Percentiles rank a stretch among this genome's conserved stretches.
Evolutionary conservation across 805 yeast species (phyloP).

Genomic region (Sugiyamaella marilandica): DNA sequence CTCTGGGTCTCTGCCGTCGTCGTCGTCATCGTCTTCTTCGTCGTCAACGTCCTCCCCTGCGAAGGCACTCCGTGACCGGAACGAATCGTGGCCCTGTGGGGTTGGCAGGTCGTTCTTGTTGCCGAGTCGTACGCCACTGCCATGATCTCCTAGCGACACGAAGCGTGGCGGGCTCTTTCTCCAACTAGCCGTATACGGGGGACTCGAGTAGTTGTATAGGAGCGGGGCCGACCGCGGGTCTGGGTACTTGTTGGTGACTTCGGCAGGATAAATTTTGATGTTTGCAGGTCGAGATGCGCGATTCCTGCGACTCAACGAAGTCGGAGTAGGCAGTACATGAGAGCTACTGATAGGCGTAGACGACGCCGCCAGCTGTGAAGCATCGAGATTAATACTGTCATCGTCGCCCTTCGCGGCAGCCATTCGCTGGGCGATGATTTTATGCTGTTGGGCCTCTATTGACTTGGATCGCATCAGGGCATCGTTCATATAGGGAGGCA

Average conservation of each 20-base stretch:
- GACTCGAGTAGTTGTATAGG: slow-evolving; percentile 7
- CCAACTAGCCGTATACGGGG: slow-evolving; percentile 5
- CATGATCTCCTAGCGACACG: slow-evolving; percentile 1
- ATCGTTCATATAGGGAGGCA: slow-evolving; percentile 26
- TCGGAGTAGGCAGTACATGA: slow-evolving; percentile 3
- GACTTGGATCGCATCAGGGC: slow-evolving; percentile 24
- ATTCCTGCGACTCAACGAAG: slow-evolving; percentile 6
- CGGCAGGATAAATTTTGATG: slow-evolving; percentile 9
- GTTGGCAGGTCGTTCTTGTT: slow-evolving; percentile 5
- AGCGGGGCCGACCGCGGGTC: slow-evolving; percentile 12
- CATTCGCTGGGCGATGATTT: slow-evolving; percentile 25
- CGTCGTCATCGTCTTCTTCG: slow-evolving; percentile 19
- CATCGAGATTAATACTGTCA: not conserved
- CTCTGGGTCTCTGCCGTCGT: slow-evolving; percentile 23
- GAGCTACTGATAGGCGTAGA: not conserved
- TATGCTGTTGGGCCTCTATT: slow-evolving; percentile 28
- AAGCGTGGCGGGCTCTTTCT: slow-evolving; percentile 5
- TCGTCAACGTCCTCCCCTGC: slow-evolving; percentile 13
- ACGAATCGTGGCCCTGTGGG: slow-evolving; percentile 5
- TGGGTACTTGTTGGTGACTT: slow-evolving; percentile 5
- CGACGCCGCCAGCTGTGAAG: not conserved
- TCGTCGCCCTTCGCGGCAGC: slow-evolving; percentile 8
- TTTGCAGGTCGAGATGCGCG: slow-evolving; percentile 8
- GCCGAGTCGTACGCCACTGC: not conserved
- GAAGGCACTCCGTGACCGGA: not conserved